Evolutionary conservation across 805 yeast genomes (phyloP), one percentile per base, ranked within the genome.

Genomic region (Candida golubevii): DNA sequence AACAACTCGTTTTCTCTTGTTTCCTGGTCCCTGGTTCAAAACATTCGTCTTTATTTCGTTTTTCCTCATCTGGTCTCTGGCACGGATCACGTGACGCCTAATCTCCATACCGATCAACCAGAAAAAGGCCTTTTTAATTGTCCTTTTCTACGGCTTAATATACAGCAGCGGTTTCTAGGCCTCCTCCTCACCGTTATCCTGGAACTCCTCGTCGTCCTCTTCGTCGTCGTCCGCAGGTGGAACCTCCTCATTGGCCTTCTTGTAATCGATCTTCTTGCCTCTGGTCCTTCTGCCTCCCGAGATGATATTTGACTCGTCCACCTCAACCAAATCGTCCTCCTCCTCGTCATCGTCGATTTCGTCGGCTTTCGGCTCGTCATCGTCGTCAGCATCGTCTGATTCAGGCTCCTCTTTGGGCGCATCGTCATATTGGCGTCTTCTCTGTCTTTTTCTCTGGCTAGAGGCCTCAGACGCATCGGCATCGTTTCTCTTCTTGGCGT

Each of bases 231-330:
- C 70, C 46, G 79, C 83, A 39, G 67, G 68, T 42, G 77, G 80
- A 56, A 87, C 65, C 59, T 85, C 78, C 53, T 79, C 85, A 15
- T 88, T 86, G 12, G 95, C 88, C 66, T 86, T 83, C 45, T 80
- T 73, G 63, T 85, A 89, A 66, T 89, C 97, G 55, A 90, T 84
- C 14, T 83, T 85, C 59, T 82, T 85, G 12, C 97, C 95, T 54
- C 97, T 79, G 7, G 97, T 89, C 72, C 97, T 85, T 66, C 95
- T 77, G 11, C 95, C 93, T 13, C 79, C 68, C n/a, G 84, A 75
- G 52, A 88, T 88, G 61, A 89, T 88, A 66, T 89, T 90, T 33
- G 88, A 70, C 33, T 84, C 73, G 59, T 87, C 95, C 53, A 89
- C 86, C 65, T 85, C 95, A 31, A 76, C 74, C 51, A 88, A 71